Base-by-base conservation (phyloP, 306 rosid species). In the Hippophae tibetana region DNA sequence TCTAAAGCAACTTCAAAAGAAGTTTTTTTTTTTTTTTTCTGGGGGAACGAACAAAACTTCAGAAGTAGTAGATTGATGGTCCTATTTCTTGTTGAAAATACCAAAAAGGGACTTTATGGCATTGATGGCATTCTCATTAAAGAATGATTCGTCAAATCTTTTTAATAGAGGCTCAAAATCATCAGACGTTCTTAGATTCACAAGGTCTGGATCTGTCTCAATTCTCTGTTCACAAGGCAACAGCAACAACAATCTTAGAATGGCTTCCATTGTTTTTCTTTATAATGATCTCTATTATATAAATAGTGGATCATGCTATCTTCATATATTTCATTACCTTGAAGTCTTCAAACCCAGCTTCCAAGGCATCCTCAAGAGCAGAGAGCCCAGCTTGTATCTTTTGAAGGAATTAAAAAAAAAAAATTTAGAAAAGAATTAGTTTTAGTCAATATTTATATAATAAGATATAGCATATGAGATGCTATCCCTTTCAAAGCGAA, bases 91-190 rank as follows among this genome's bases (percentile, higher is more conserved):
- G 68, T 78, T 56, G 76, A 85, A 83, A 47, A 79, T 68, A 63
- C 98, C 98, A 69, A 90, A 90, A 44, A 90, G 64, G 57, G 96
- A 92, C 71, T 92, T 92, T 47, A 92, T 86, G 66, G 95, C 99
- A 67, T 92, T 88, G 84, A 92, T 87, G 56, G 99, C 99, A 49
- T 74, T 88, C 79, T 92, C 99, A 11, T 92, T 92, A 88, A 92
- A 87, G 58, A 92, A 87, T 10, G 99, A 92, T 67, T 92, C 96
- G 5, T 88, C 95, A 31, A 81, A 88, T 76, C 82, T 76, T 71
- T 82, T 85, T 70, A 88, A 40, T 2, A 92, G 73, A 23, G 82
- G 64, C 31, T 92, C 94, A 52, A 92, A 92, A 40, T 73, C 84
- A 49, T 78, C 80, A 0, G 89, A 68, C 3, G 79, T 27, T 77